Base-by-base conservation (phyloP, 495 filamentous ascomycete species). In the Tirmania nivea region DNA sequence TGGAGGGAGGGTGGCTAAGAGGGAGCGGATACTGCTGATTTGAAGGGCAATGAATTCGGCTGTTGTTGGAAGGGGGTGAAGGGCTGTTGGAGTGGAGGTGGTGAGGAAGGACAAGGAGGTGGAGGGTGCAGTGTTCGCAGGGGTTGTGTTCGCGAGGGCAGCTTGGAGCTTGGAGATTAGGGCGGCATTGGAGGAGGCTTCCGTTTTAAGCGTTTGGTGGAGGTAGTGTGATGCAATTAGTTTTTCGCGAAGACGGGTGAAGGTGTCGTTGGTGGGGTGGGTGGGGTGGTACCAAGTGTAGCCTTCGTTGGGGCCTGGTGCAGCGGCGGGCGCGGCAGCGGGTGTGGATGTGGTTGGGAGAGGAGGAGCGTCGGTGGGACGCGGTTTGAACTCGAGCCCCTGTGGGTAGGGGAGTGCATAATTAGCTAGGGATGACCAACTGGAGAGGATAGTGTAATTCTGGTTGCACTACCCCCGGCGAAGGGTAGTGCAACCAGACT, bases 141-240 rank as follows among this genome's bases (percentile, higher is more conserved):
- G 48, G 47, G 57, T 25, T 14, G 19, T 52, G 2, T 25, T 52
- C 19, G 36, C 34, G 68, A 64, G 53, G 73, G 17, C 67, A 66
- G 31, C 74, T 67, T 3, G 93, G 71, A 8, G 70, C 60, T 1
- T 72, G 71, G 53, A 96, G 70, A 53, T 83, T 75, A 11, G 67
- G 56, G 52, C 95, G 75, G 3, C 80, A 65, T 96, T 96, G 58
- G 78, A 75, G n/a, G 75, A 73, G 55, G 72, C 74, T 65, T 94
- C 86, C 25, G 79, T 76, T 51, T 77, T 74, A 9, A 97, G 73
- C 8, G 81, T 77, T 34, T 71, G 70, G 60, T 89, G 81, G 11
- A 97, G 74, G 62, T 82, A 83, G 65, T 78, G 76, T 19, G 83
- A 86, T 57, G 92, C 88, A 54, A 81, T 76, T 14, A 94, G 70